Percentiles rank a stretch among this genome's conserved stretches.
These are phyloP conservation scores for Russula sp. DNA, from an alignment of 768 basidiomycete species.

Conservation along the genomic window DNA sequence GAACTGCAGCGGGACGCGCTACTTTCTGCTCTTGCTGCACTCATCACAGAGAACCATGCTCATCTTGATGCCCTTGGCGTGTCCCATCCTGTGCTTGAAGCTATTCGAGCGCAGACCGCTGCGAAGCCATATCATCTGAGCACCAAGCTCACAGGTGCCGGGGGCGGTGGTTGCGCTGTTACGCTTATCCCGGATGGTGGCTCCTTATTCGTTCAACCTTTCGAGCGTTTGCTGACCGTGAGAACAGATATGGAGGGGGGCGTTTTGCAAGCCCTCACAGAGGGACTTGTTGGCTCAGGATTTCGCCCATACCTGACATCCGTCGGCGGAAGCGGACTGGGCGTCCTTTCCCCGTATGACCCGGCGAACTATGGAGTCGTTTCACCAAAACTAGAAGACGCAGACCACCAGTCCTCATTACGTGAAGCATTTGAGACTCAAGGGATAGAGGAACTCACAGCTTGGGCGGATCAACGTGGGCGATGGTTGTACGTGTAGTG, in stretches of 20 bases:
- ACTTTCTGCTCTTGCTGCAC: constrained; percentile 60
- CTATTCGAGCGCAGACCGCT: constrained; percentile 63
- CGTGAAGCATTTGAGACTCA: constrained; percentile 27
- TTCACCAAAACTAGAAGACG: constrained; percentile 26
- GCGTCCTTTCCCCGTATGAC: constrained; percentile 59
- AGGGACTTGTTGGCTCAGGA: constrained; percentile 49
- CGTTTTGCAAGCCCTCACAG: constrained; percentile 49
- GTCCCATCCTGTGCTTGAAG: constrained; percentile 83
- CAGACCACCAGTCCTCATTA: constrained; percentile 16
- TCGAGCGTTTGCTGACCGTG: not conserved
- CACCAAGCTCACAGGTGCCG: constrained; percentile 96
- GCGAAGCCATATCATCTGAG: constrained; percentile 59
- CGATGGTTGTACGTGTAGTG: constrained; percentile 35
- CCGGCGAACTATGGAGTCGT: constrained; percentile 25
- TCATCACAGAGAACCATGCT: constrained; percentile 86
- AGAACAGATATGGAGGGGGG: constrained; percentile 62
- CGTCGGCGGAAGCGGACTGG: constrained; percentile 90
- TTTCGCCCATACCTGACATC: constrained; percentile 86
- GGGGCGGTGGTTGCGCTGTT: constrained; percentile 97
- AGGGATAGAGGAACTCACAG: constrained; percentile 26
- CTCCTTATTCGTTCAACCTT: constrained; percentile 13
- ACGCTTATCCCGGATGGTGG: constrained; percentile 92
- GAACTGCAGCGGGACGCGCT: constrained; percentile 60
- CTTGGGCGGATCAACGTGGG: constrained; percentile 34
- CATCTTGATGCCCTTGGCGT: constrained; percentile 82